phyloP scores from a whole-genome alignment of 306 rosid genomes.

The Citrullus mucosospermus region DNA sequence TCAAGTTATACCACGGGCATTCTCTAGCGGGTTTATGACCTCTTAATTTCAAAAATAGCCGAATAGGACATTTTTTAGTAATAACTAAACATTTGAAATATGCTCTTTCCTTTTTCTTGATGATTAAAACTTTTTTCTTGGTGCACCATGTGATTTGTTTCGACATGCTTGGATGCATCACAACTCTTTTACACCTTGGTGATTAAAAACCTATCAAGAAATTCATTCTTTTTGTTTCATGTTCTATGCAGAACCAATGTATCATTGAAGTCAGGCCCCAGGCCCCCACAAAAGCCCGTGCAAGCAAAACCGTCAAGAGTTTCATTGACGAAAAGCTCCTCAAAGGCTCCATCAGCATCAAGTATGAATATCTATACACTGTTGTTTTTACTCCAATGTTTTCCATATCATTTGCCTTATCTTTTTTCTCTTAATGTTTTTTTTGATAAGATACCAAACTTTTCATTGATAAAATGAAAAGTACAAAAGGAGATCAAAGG shows the following conservation, averaged over 20 bases:
- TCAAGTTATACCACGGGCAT: neutral
- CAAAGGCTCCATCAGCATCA: conserved; percentile 31
- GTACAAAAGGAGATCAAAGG: conserved; percentile 8
- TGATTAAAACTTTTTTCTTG: neutral
- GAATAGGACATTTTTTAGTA: neutral
- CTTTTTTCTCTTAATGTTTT: neutral
- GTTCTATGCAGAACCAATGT: conserved; percentile 30
- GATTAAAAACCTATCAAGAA: neutral
- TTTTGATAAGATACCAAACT: conserved; percentile 4
- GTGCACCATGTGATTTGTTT: neutral
- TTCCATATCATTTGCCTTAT: neutral
- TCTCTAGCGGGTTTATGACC: neutral
- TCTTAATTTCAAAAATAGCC: neutral
- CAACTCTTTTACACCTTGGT: neutral
- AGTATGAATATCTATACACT: conserved; percentile 35
- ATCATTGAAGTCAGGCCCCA: conserved; percentile 49
- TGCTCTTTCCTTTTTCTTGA: neutral
- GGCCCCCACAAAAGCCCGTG: conserved; percentile 38
- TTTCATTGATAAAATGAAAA: conserved; percentile 7
- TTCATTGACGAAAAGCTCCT: conserved; percentile 52
- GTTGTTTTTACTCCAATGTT: neutral
- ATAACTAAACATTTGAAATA: neutral
- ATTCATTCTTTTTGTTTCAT: neutral
- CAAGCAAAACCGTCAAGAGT: conserved; percentile 39
- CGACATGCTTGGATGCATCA: neutral